These are phyloP conservation scores for Vaucheria bursata DNA, from an alignment of 352 stramenopile species.

Conservation along the genomic window DNA sequence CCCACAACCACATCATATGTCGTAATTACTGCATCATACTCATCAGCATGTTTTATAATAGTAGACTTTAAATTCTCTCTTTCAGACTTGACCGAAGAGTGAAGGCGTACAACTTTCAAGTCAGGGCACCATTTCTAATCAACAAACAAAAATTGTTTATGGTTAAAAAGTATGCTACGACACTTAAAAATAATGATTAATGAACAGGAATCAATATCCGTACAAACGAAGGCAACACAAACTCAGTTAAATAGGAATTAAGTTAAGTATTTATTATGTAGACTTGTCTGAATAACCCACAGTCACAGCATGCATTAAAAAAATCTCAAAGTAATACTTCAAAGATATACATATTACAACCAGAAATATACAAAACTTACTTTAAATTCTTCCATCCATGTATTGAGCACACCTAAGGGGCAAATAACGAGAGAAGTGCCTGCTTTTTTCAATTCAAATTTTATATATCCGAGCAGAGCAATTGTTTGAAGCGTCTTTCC, in stretches of 20 bases:
- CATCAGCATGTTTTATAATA: constrained; percentile 16
- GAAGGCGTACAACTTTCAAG: not conserved
- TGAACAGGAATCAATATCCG: too few species aligned
- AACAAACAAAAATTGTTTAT: too few species aligned
- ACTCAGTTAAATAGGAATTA: too few species aligned
- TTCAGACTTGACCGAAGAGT: not conserved
- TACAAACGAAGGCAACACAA: too few species aligned
- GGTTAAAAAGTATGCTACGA: too few species aligned
- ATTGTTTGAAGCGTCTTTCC: constrained; percentile 99
- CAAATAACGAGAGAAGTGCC: not conserved
- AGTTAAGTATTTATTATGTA: too few species aligned
- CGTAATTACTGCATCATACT: constrained; percentile 90
- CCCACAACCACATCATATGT: constrained; percentile 87
- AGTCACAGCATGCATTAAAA: too few species aligned
- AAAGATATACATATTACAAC: too few species aligned
- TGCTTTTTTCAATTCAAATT: not conserved
- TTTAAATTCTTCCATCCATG: constrained; percentile 5
- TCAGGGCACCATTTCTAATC: constrained; percentile 1
- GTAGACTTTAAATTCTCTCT: not conserved
- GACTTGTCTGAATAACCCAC: too few species aligned
- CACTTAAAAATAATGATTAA: too few species aligned
- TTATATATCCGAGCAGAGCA: constrained; percentile 84
- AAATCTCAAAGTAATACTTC: too few species aligned
- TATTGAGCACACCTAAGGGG: not conserved
- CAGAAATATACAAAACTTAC: too few species aligned